Conservation (phyloP, 2,329 filamentous ascomycete genomes). For the Diplocarpon rosae region DNA sequence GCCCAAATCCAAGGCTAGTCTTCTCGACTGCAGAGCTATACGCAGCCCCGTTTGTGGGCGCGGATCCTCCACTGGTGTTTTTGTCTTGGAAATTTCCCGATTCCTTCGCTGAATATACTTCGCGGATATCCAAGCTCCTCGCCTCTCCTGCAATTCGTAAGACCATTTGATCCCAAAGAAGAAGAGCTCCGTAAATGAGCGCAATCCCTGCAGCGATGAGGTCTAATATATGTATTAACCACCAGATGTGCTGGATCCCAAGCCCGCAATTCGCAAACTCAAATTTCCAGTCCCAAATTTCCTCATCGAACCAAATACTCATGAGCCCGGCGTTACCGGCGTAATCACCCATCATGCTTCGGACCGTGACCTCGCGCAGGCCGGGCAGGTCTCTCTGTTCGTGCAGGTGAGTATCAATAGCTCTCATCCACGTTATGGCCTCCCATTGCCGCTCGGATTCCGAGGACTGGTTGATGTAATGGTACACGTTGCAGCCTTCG, state of each 20-base stretch:
- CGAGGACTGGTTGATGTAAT: constrained; percentile 60
- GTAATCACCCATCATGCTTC: constrained; percentile 97
- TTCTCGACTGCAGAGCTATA: no score
- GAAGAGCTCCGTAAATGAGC: constrained; percentile 6
- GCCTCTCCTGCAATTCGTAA: no score
- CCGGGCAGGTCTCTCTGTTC: constrained; percentile 41
- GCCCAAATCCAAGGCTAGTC: background rate
- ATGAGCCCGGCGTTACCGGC: constrained; percentile 84
- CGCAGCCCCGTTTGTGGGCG: no score
- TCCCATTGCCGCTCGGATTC: constrained; percentile 27
- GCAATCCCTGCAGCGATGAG: constrained; percentile 20
- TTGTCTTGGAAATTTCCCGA: no score
- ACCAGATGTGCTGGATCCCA: constrained; percentile 89
- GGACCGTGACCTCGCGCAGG: constrained; percentile 80
- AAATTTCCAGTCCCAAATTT: constrained; percentile 64
- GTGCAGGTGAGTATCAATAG: constrained; percentile 32
- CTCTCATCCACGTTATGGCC: constrained; percentile 37
- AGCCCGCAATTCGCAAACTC: constrained; percentile 70
- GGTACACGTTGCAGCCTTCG: constrained; percentile 81
- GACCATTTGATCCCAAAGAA: background rate
- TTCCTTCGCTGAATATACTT: no score
- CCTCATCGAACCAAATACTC: constrained; percentile 77
- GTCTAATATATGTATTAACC: constrained; percentile 72
- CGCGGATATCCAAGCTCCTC: no score
- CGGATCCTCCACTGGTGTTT: no score